Base-by-base conservation (phyloP, 371 early-diverging fungal genomes). In the Lichtheimia hyalospora region DNA sequence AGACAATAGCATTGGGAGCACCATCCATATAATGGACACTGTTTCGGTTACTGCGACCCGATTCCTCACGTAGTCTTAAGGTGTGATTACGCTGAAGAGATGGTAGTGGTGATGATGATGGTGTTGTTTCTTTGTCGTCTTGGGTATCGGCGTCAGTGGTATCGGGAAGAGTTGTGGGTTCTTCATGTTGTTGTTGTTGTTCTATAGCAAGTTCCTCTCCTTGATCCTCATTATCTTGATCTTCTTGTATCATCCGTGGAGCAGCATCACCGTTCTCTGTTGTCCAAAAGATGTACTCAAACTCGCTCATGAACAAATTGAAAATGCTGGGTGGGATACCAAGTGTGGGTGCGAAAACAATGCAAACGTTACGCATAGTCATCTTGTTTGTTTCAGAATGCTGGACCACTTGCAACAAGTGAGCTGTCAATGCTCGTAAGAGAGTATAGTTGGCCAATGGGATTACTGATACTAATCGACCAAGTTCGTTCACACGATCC, bases 361-460 rank as follows among this genome's bases (percentile, higher is more conserved):
- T 91, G 48, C 87, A 85, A 39, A 91, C 77, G 68, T 91, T 91
- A 24, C 86, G 78, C 58, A 88, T 78, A 2, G 81, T 89, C 91
- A 91, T 91, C 69, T 88, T 88, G 73, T 89, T 91, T 18, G 74
- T 57, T 28, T 81, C 83, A 6, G 82, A 69, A 49, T 82, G 67
- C 41, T 83, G 81, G 3, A 88, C 89, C n/a, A 91, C 84, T 6
- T 76, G 67, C 51, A 86, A 70, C 48, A 91, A 65, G 64, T 91
- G 91, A 1, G 84, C 84, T 2, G 87, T 83, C 13, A 91, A 63
- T 2, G 79, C 77, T 44, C 84, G 72, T 25, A 91, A 61, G 27
- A 87, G 70, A 5, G 84, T 83, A 66, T 86, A 87, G 56, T 91
- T 86, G 16, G 77, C 68, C 7, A 82, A 40, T 1, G 89, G 89